Evolutionary conservation across 352 stramenopile species (phyloP).

Genomic region (Globisporangium acanthophoron): DNA sequence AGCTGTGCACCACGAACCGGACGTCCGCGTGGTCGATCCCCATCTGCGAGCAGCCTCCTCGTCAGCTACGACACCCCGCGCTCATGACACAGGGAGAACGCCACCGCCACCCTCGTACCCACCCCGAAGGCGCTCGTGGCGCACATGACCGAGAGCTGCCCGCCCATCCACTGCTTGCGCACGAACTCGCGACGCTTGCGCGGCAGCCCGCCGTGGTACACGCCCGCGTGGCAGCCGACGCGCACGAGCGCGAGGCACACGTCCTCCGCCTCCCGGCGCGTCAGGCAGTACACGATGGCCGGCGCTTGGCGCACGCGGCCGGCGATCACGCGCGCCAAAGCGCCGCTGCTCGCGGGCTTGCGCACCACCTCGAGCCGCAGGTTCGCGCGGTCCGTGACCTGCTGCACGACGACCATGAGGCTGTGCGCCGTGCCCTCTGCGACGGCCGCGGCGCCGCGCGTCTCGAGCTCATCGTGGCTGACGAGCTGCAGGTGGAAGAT

Average conservation of each 20-base stretch:
- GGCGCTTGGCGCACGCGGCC: slow-evolving; percentile 22
- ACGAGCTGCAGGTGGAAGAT: slow-evolving; percentile 37
- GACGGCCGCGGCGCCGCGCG: background rate
- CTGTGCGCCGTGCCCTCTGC: background rate
- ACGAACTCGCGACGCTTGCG: slow-evolving; percentile 61
- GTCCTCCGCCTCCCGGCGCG: slow-evolving; percentile 59
- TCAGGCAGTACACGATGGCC: slow-evolving; percentile 75
- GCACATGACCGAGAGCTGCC: slow-evolving; percentile 66
- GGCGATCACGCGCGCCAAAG: slow-evolving; percentile 37
- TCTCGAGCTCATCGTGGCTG: background rate
- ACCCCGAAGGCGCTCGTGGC: slow-evolving; percentile 78
- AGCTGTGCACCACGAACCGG: slow-evolving; percentile 70
- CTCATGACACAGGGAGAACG: background rate
- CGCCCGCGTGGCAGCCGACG: slow-evolving; percentile 42
- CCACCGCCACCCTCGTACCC: slow-evolving; percentile 26
- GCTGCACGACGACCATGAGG: slow-evolving; percentile 55
- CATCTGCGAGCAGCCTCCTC: slow-evolving; percentile 36
- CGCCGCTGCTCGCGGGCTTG: slow-evolving; percentile 24
- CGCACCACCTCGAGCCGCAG: slow-evolving; percentile 47
- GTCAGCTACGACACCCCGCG: background rate
- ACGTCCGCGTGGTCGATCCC: slow-evolving; percentile 75
- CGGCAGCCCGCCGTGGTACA: slow-evolving; percentile 66
- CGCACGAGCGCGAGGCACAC: slow-evolving; percentile 47
- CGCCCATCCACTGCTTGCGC: slow-evolving; percentile 75
- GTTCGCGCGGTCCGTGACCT: slow-evolving; percentile 61